A percentile compares a stretch with the other conserved stretches of the same genome.
Evolutionary conservation across 768 basidiomycete genomes (phyloP).

Genomic region (Tricholoma matsutake): DNA sequence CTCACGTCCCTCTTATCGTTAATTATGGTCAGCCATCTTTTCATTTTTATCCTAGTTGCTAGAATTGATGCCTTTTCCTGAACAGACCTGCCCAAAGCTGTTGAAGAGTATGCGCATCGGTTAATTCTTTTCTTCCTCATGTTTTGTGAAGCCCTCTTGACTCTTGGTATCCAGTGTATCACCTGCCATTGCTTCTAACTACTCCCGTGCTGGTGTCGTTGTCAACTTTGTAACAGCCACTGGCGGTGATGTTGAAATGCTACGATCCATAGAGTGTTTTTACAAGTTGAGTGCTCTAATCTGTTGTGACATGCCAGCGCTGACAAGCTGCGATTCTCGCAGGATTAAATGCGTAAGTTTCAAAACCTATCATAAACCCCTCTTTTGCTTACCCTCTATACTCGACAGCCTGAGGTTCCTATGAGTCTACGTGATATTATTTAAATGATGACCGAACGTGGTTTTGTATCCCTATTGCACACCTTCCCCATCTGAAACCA

Average conservation of each 20-base stretch:
- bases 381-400: slow-evolving; percentile 16
- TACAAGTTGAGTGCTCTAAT: slow-evolving; percentile 63
- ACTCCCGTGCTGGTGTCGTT: slow-evolving; percentile 86
- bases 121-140: slow-evolving; percentile 28
- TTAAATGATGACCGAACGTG: slow-evolving; percentile 50
- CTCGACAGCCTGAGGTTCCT: slow-evolving; percentile 79
- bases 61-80: background rate
- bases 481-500: slow-evolving; percentile 36
- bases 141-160: slow-evolving; percentile 6
- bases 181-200: slow-evolving; percentile 82
- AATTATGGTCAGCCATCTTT: slow-evolving; percentile 72
- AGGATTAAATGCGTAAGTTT: slow-evolving; percentile 87
- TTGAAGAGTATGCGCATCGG: slow-evolving; percentile 98
- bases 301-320: slow-evolving; percentile 2
- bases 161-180: slow-evolving; percentile 54
- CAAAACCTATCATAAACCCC: background rate
- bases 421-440: slow-evolving; percentile 87
- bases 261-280: slow-evolving; percentile 97
- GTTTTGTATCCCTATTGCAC: slow-evolving; percentile 84
- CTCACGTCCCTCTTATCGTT: slow-evolving; percentile 89
- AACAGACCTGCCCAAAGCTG: slow-evolving; percentile 88
- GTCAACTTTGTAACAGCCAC: slow-evolving; percentile 98
- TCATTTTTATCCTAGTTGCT: background rate
- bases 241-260: slow-evolving; percentile 97
- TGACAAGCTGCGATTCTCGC: slow-evolving; percentile 13